A percentile compares a stretch with the other conserved stretches of the same genome.
Evolutionary conservation across 768 basidiomycete species (phyloP).

Genomic region (Clathrus columnatus): DNA sequence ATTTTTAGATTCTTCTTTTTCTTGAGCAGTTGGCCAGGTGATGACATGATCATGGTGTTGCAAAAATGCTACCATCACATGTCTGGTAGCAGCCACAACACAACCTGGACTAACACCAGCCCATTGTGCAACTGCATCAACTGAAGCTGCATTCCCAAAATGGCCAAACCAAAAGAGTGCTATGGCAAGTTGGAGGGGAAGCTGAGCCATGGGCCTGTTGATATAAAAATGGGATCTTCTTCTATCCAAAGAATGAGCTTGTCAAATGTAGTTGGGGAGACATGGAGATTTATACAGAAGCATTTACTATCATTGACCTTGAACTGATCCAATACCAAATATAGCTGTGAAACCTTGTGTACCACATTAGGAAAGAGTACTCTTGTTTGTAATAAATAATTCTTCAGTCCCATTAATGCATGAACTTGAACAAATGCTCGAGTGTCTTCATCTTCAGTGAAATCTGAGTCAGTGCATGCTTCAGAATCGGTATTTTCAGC

Average conservation of each 20-base stretch:
- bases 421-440: neutral
- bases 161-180: slow-evolving; percentile 22
- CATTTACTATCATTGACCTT: slow-evolving; percentile 15
- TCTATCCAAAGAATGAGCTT: slow-evolving; percentile 15
- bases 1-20: slow-evolving; percentile 15
- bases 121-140: slow-evolving; percentile 20
- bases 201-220: slow-evolving; percentile 17
- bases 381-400: neutral
- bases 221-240: slow-evolving; percentile 22
- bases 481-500: slow-evolving; percentile 5
- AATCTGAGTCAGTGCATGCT: neutral
- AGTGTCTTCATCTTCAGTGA: neutral
- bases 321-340: slow-evolving; percentile 21
- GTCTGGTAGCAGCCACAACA: slow-evolving; percentile 17
- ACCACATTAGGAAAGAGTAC: neutral
- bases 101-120: slow-evolving; percentile 19
- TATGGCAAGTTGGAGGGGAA: slow-evolving; percentile 25
- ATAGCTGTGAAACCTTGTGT: slow-evolving; percentile 21
- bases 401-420: neutral
- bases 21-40: neutral
- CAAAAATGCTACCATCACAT: slow-evolving; percentile 15
- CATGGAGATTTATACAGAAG: slow-evolving; percentile 22
- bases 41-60: neutral
- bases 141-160: slow-evolving; percentile 22
- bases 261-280: slow-evolving; percentile 21